Base-by-base conservation (phyloP, 495 filamentous ascomycete genomes). In the Neurospora sp. region DNA sequence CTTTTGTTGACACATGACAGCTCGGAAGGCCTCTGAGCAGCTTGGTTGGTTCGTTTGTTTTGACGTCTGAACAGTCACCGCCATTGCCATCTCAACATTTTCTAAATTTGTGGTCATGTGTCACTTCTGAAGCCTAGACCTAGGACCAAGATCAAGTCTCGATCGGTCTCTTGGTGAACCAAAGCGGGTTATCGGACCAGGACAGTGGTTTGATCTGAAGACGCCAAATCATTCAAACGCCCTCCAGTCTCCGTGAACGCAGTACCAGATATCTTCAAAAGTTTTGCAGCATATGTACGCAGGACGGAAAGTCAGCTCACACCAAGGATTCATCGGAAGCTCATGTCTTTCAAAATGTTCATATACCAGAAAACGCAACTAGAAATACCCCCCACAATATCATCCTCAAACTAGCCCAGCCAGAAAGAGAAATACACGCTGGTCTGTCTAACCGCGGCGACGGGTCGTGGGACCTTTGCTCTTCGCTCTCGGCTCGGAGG, bases 381-480 rank as follows among this genome's bases (percentile, higher is more conserved):
- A 65, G 22, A 61, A 61, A 65, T 37, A 61, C 6, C 27, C 27
- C 27, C 10, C 10, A 59, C 22, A 35, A 16, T 6, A 16, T 4
- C 27, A 35, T 14, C 14, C 14, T 65, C 53, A 16, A 6, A 65
- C 53, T 69, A 45, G 27, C 37, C 17, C 35, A 20, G 17, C n/a
- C 37, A 44, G 10, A n/a, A 38, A 37, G 16, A 69, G n/a, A 69
- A 69, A 44, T 37, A 69, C 68, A 44, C 35, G 22, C 68, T 20
- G 35, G 40, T 17, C 17, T 22, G 69, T 71, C 76, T 81, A 88
- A 71, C 84, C 86, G 68, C 85, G 83, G 72, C 86, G 84, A 48
- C 86, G 81, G n/a, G 86, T 88, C 8, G 85, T 84, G 17, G 86
- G 85, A 44, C 81, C 84, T 75, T 87, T 88, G 71, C 74, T 78